Evolutionary conservation across 2,329 filamentous ascomycete genomes (phyloP), one percentile per base, ranked within the genome.

Genomic region (Laburnicola sp.): DNA sequence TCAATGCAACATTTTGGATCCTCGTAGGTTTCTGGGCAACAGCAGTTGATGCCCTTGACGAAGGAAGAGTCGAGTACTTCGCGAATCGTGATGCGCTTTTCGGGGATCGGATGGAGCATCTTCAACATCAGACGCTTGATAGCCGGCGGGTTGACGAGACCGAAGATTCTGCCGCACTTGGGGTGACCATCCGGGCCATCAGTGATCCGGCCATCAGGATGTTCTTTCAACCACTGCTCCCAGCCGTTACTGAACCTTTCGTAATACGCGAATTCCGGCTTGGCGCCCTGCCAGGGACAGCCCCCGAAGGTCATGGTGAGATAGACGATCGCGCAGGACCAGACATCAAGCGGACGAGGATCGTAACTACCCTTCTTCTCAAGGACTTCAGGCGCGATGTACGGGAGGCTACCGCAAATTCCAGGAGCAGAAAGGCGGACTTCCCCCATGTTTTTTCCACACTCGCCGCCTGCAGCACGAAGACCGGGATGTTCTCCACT

Each of bases 341-440:
- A 96, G 9, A 95, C 87, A 65, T 96, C 91, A 9, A 95, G 77
- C 3, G 86, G 83, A 39, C 90, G 85, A 1, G 91, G 87, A 66
- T 96, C 91, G 64, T 87, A 87, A 35, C 77, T 71, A 21, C 75
- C 77, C 56, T 84, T 78, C 77, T 89, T 89, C 39, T 79, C 80
- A 31, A 94, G 77, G 4, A 96, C 89, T 70, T 96, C 91, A 1
- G 91, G 91, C 0, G 91, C 89, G 63, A 94, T 91, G 70, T 96
- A 96, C 1, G 91, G 91, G 63, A 88, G 79, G 66, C 88, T 93
- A 56, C 91, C 91, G 70, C 90, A 93, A 59, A 95, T 88, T 21
- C 89, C 91, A 3, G 91, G 89, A 37, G 82, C 78, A 70, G 89
- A 94, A 30, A 87, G 78, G 34, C 88, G 85, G 6, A 90, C 71